Percentiles rank a stretch among this genome's conserved stretches.
phyloP scores from a whole-genome alignment of 73 alveolate genomes.

The Tetrahymena malaccensis region DNA sequence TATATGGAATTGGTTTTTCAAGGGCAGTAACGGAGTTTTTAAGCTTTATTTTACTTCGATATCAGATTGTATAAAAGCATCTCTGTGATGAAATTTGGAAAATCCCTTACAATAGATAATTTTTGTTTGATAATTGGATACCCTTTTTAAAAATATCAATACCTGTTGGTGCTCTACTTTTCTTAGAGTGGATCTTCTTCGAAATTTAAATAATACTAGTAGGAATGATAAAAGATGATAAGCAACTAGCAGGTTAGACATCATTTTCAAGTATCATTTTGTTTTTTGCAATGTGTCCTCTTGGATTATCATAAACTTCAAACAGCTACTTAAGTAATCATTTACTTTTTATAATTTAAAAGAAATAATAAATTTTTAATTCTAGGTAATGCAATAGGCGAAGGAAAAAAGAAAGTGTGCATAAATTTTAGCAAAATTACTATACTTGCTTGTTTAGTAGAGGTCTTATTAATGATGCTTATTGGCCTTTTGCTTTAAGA shows the following conservation, averaged over 20 bases:
- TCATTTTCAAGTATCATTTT: not conserved
- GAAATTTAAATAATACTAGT: not conserved
- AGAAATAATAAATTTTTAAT: not conserved
- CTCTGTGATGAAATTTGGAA: not conserved
- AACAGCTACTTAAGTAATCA: not conserved
- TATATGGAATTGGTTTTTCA: not conserved
- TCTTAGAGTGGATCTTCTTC: not conserved
- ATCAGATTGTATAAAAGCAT: not conserved
- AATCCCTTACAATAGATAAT: not conserved
- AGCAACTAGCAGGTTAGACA: not conserved
- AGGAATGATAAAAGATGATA: not conserved
- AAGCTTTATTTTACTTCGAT: not conserved
- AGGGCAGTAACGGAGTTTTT: not conserved
- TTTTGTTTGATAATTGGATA: not conserved
- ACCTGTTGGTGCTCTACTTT: not conserved
- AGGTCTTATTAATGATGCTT: not conserved
- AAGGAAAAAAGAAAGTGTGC: not conserved
- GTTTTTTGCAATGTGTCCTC: not conserved
- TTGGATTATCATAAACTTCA: not conserved
- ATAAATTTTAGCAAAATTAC: not conserved
- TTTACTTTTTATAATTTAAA: not conserved
- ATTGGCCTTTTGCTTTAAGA: not conserved
- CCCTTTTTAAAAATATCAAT: not conserved
- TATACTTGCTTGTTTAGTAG: not conserved
- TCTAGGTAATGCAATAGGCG: not conserved